These are phyloP conservation scores for Colletotrichum scovillei DNA, from an alignment of 2,329 filamentous ascomycete species.

Conservation along the genomic window DNA sequence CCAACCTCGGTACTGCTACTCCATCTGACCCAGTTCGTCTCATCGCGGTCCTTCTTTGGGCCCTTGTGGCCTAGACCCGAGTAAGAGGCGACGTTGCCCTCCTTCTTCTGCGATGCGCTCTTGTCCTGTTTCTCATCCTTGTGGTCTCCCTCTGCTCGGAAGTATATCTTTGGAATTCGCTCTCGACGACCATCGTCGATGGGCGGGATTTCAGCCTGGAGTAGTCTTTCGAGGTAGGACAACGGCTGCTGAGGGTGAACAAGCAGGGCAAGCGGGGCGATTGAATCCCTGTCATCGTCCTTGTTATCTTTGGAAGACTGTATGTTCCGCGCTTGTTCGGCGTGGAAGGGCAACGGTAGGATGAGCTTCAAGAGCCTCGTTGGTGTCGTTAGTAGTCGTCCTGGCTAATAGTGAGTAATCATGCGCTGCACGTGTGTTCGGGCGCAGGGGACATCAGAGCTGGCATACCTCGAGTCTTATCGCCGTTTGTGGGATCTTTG, in stretches of 20 bases:
- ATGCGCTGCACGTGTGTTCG: no score
- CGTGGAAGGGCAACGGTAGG: constrained; percentile 70
- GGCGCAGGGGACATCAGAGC: background rate
- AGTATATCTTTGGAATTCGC: constrained; percentile 79
- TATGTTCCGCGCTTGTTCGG: constrained; percentile 22
- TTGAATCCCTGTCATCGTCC: constrained; percentile 51
- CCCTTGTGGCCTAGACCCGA: constrained; percentile 76
- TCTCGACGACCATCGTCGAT: constrained; percentile 74
- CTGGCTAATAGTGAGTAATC: constrained; percentile 46
- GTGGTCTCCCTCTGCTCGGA: constrained; percentile 80
- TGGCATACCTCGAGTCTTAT: constrained; percentile 46
- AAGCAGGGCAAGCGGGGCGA: constrained; percentile 87
- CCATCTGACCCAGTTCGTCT: constrained; percentile 82
- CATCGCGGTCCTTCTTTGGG: constrained; percentile 49
- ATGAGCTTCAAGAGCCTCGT: constrained; percentile 85
- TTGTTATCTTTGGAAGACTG: constrained; percentile 38
- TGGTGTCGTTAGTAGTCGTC: constrained; percentile 84
- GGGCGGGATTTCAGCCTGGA: constrained; percentile 86
- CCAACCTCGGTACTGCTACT: constrained; percentile 89
- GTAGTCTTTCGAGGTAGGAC: constrained; percentile 88
- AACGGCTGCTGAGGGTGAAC: constrained; percentile 92
- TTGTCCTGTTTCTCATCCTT: constrained; percentile 41
- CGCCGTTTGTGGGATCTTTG: constrained; percentile 40
- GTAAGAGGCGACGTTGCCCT: constrained; percentile 72
- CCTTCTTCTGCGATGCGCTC: constrained; percentile 38